Evolutionary conservation across 176 grass and related monocot species (phyloP).

Genomic region (Cenchrus americanus): DNA sequence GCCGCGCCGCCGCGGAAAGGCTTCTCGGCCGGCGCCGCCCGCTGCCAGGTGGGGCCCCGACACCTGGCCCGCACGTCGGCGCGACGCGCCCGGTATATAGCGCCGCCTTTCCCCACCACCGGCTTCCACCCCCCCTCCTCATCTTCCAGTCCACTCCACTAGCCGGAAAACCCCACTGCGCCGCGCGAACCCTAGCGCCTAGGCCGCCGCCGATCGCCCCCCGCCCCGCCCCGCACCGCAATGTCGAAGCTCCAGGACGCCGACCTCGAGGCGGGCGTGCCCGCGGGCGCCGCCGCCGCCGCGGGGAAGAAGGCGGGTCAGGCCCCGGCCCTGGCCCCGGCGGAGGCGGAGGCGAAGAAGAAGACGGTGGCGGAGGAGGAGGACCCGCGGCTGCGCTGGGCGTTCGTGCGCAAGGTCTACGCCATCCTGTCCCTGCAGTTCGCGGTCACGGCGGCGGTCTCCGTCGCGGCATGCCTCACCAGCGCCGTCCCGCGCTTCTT

Average conservation of each 20-base stretch:
- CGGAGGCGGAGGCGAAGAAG: not conserved
- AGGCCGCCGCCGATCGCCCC: not conserved
- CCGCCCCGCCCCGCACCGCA: not conserved
- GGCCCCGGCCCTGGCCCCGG: not conserved
- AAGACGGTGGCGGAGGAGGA: constrained; percentile 57
- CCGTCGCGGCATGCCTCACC: constrained; percentile 32
- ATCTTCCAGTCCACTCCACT: not conserved
- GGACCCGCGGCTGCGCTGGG: constrained; percentile 64
- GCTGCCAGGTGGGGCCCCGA: not conserved
- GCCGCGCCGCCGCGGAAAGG: no score
- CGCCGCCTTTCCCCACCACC: not conserved
- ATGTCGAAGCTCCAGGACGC: constrained; percentile 32
- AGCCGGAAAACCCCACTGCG: not conserved
- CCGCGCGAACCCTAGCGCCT: constrained; percentile 30
- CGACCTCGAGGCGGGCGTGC: constrained; percentile 28
- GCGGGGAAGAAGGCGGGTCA: no score
- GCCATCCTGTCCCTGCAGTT: constrained; percentile 57
- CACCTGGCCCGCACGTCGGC: not conserved
- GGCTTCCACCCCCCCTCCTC: not conserved
- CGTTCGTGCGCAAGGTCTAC: constrained; percentile 73
- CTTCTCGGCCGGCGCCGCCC: no score
- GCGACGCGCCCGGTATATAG: not conserved
- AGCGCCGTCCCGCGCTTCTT: constrained; percentile 55
- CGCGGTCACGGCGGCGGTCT: constrained; percentile 43
- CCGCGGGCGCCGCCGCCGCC: not conserved